These are phyloP conservation scores for Parasarocladium wereldwijsianum DNA, from an alignment of 2,329 filamentous ascomycete genomes.

Conservation along the genomic window DNA sequence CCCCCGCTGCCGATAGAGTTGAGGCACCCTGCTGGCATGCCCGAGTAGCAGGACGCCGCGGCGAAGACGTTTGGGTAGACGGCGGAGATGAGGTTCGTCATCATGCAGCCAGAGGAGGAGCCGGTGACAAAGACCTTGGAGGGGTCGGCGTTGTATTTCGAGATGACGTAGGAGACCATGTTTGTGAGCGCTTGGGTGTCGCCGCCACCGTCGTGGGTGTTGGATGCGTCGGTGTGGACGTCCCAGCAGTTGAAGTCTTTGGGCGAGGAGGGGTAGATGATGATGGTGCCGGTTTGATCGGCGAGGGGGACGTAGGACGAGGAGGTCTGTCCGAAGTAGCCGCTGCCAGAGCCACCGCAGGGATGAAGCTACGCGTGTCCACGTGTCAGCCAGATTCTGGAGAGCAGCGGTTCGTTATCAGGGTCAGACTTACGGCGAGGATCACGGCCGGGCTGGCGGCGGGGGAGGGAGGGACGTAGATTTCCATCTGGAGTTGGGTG, in stretches of 20 bases:
- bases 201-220: constrained; percentile 33
- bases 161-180: constrained; percentile 35
- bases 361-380: constrained; percentile 28
- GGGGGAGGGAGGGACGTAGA: constrained; percentile 19
- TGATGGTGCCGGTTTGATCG: constrained; percentile 38
- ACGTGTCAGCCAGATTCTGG: neutral
- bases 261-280: constrained; percentile 27
- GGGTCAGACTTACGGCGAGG: constrained; percentile 19
- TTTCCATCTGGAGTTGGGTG: constrained; percentile 8
- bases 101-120: constrained; percentile 6
- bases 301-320: constrained; percentile 30
- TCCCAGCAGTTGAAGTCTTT: constrained; percentile 36
- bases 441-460: constrained; percentile 29
- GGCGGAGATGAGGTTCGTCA: constrained; percentile 26
- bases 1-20: constrained; percentile 11
- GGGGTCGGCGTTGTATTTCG: constrained; percentile 29
- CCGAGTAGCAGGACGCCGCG: constrained; percentile 27
- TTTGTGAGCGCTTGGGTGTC: constrained; percentile 36
- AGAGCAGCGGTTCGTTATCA: neutral
- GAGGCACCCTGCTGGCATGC: constrained; percentile 29
- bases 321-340: constrained; percentile 32
- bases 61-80: constrained; percentile 31
- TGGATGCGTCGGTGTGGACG: constrained; percentile 31
- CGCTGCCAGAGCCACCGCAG: constrained; percentile 35
- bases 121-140: constrained; percentile 33